A percentile compares a stretch with the other conserved stretches of the same genome.
Conservation (phyloP, 257 asterid genomes). For the Parsonsia alboflavescens region DNA sequence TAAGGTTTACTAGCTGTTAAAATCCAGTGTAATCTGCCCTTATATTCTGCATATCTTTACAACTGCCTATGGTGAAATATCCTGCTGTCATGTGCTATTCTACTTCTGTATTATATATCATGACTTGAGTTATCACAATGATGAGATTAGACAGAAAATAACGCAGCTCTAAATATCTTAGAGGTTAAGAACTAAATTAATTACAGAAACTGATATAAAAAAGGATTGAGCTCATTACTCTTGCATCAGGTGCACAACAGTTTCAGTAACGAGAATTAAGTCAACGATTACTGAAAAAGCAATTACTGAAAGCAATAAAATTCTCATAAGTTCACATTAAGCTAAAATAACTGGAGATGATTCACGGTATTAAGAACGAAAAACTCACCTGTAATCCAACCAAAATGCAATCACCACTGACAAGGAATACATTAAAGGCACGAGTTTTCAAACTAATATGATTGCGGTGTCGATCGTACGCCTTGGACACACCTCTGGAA, state of each 20-base stretch:
- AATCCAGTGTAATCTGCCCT: neutral
- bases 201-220: neutral
- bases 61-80: neutral
- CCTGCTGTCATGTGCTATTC: neutral
- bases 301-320: neutral
- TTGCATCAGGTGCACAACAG: neutral
- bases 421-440: constrained; percentile 33
- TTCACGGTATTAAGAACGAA: neutral
- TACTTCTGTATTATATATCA: neutral
- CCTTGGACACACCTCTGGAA: constrained; percentile 28
- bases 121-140: neutral
- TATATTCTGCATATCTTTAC: neutral
- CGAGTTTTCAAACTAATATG: constrained; percentile 32
- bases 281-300: neutral
- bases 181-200: neutral
- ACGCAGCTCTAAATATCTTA: neutral
- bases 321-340: neutral
- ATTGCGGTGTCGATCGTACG: constrained; percentile 39
- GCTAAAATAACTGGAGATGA: neutral
- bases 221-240: neutral
- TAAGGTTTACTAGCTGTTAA: neutral
- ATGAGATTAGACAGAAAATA: neutral
- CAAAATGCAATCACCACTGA: constrained; percentile 38
- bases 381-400: constrained; percentile 40
- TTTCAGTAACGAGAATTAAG: neutral